A percentile compares a stretch with the other conserved stretches of the same genome.
These are phyloP conservation scores for Sambucus nigra DNA, from an alignment of 129 eudicot genomes.

Conservation along the genomic window DNA sequence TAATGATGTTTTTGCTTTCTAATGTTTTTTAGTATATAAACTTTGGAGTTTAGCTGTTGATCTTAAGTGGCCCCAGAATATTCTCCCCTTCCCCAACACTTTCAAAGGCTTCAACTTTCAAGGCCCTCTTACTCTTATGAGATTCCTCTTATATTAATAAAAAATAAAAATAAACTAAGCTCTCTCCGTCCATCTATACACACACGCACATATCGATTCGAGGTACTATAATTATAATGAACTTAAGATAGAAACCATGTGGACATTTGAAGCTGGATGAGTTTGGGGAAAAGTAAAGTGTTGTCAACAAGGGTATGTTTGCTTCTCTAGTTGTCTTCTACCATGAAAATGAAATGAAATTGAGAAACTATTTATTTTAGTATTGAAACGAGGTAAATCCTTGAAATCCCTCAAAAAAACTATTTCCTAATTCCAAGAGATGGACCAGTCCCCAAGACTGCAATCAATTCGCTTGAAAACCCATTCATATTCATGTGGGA, in stretches of 20 bases:
- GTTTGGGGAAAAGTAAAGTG: slow-evolving; percentile 70
- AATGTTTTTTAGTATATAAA: slow-evolving; percentile 45
- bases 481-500: neutral
- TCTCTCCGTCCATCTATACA: neutral
- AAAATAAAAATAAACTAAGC: neutral
- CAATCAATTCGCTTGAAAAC: neutral
- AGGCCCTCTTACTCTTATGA: slow-evolving; percentile 24
- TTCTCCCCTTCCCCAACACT: slow-evolving; percentile 46
- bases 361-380: neutral
- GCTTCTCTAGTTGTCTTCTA: slow-evolving; percentile 65
- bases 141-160: slow-evolving; percentile 17
- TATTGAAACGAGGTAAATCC: neutral
- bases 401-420: slow-evolving; percentile 2
- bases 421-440: slow-evolving; percentile 13
- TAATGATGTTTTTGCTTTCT: slow-evolving; percentile 63
- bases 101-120: slow-evolving; percentile 62
- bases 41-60: slow-evolving; percentile 79
- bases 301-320: slow-evolving; percentile 86
- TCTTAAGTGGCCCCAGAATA: slow-evolving; percentile 54
- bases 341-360: slow-evolving; percentile 5
- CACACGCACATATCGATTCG: neutral
- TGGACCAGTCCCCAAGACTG: slow-evolving; percentile 9
- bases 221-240: neutral
- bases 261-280: slow-evolving; percentile 13
- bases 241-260: slow-evolving; percentile 9